Evolutionary conservation across 2,329 filamentous ascomycete species (phyloP), one percentile per base, ranked within the genome.

Genomic region (Trichoderma koningiopsis): DNA sequence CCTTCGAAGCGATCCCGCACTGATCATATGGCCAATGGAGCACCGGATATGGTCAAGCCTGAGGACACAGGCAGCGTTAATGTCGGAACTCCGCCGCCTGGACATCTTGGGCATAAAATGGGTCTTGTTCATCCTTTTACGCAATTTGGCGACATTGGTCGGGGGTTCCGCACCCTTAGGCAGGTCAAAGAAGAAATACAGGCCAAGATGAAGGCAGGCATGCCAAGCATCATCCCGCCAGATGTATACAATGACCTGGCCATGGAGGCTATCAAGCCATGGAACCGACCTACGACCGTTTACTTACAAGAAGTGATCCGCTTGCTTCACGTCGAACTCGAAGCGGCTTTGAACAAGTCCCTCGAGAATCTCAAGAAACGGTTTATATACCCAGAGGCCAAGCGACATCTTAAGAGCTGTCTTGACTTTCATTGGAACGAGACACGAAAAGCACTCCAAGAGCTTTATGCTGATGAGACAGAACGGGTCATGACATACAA

Each of bases 181-280:
- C 79, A 85, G 47, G 86, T 92, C 1, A 83, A 85, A 0, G 77
- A 81, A 0, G 83, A 88, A 13, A 89, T 91, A 16, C 77, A 81
- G 22, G 78, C 81, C 4, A 86, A 87, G 14, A 86, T 85, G 31
- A 82, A 82, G 22, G 84, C 87, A 0, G 88, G 89, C 0, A 82
- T 89, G 72, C 88, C 88, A 0, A 84, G 86, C 7, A 82, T 88
- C 0, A 85, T 88, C 0, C 85, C 89, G 0, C 84, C 86, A 0
- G 85, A 87, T 47, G 88, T 91, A 0, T 88, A 89, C 27, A 85
- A 89, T 33, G 81, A 82, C 0, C 81, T 92, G 19, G 88, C 86
- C 57, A 80, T 83, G 19, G 79, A 86, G n/a, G 85, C 86, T 0
- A 85, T 92, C 1, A 75, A 77, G 8, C 84, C 87, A 1, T 92